Evolutionary conservation across 1,139 yeast species (phyloP).

Genomic region (Kodamaea plutei): DNA sequence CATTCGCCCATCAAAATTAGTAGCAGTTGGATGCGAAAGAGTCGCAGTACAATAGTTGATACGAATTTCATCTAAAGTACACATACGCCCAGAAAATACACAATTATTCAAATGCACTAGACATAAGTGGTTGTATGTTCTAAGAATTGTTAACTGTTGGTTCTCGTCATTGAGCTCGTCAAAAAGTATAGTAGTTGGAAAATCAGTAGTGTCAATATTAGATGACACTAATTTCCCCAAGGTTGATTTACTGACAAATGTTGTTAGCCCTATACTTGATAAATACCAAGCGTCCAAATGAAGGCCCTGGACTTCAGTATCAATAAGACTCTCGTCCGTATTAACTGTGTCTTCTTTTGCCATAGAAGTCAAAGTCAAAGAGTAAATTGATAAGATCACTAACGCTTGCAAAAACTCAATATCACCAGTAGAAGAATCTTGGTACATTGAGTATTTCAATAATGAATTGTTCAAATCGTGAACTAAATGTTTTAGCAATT

Average conservation of each 20-base stretch:
- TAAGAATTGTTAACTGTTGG: slow-evolving; percentile 47
- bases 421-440: slow-evolving; percentile 15
- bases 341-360: slow-evolving; percentile 14
- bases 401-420: slow-evolving; percentile 65
- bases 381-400: slow-evolving; percentile 59
- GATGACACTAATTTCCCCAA: slow-evolving; percentile 25
- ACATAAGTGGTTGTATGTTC: slow-evolving; percentile 72
- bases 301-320: no score
- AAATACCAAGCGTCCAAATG: slow-evolving; percentile 60
- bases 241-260: slow-evolving; percentile 46
- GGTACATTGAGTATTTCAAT: slow-evolving; percentile 24
- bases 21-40: slow-evolving; percentile 58
- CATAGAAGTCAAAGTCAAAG: slow-evolving; percentile 53
- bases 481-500: slow-evolving; percentile 27
- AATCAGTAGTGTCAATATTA: slow-evolving; percentile 4
- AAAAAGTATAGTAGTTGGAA: slow-evolving; percentile 28
- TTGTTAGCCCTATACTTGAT: slow-evolving; percentile 55
- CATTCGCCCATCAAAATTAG: slow-evolving; percentile 81
- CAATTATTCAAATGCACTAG: slow-evolving; percentile 68
- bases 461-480: slow-evolving; percentile 45
- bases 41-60: slow-evolving; percentile 61
- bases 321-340: slow-evolving; percentile 12
- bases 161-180: slow-evolving; percentile 41
- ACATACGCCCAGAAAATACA: slow-evolving; percentile 68
- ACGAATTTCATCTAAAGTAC: slow-evolving; percentile 65